Conservation (phyloP, 1,139 yeast species). For the Scheffersomyces illinoinensis region DNA sequence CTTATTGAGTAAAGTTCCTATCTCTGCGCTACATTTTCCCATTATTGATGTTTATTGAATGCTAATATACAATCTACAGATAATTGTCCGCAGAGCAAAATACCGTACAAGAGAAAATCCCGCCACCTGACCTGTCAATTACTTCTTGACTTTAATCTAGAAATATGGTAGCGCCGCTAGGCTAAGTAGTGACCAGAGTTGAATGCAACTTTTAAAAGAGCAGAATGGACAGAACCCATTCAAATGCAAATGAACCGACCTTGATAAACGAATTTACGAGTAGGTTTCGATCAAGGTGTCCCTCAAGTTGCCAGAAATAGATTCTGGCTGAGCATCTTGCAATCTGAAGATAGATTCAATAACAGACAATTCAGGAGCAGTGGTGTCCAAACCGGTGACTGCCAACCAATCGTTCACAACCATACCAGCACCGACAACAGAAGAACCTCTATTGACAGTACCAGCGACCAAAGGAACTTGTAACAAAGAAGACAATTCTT, state of each 20-base stretch:
- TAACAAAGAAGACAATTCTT: constrained; percentile 89
- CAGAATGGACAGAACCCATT: neutral
- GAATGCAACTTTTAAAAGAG: neutral
- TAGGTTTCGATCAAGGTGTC: constrained; percentile 91
- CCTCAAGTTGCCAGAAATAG: constrained; percentile 80
- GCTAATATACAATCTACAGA: constrained; percentile 4
- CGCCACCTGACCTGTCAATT: neutral
- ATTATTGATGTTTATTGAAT: neutral
- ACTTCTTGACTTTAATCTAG: neutral
- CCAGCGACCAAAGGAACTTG: constrained; percentile 99
- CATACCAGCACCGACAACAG: constrained; percentile 98
- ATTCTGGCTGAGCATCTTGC: constrained; percentile 85
- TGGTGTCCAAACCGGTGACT: constrained; percentile 94
- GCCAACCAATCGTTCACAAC: constrained; percentile 99
- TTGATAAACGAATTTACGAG: constrained; percentile 20
- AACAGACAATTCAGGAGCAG: constrained; percentile 97
- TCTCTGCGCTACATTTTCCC: neutral
- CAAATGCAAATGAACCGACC: constrained; percentile 1
- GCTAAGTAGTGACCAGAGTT: neutral
- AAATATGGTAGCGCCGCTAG: neutral
- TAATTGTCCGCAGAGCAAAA: neutral
- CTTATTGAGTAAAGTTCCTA: neutral
- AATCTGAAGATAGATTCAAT: constrained; percentile 93
- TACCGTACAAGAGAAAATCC: neutral
- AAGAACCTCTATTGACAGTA: constrained; percentile 95